Evolutionary conservation across 805 yeast species (phyloP), one percentile per base, ranked within the genome.

Genomic region (Blastobotrys chiropterorum): DNA sequence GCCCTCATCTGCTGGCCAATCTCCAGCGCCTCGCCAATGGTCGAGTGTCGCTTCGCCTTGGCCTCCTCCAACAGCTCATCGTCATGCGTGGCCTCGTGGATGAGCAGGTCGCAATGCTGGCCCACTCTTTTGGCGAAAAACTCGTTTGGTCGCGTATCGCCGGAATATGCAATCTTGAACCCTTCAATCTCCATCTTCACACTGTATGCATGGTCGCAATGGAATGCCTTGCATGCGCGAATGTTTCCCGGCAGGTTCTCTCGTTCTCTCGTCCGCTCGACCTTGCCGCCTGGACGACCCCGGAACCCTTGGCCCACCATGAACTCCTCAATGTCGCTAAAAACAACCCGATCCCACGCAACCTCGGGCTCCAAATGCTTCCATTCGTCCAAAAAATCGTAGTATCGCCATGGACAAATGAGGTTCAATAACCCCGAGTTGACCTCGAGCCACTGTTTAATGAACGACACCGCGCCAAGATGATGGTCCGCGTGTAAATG

Each of bases 401-500:
- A 72, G 57, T 81, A 85, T 57, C 82, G 86, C 82, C 85, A 82
- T 1, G 98, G 98, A 0, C 83, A 75, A 1, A 90, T 74, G 22
- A 92, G 63, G 56, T 76, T 80, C 8, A 92, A 68, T 17, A 66
- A 62, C 40, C 45, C 40, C 39, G 21, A 15, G 6, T 39, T 50
- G 15, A 50, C 55, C 11, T 56, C 55, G 4, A 55, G 48, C 95
- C 97, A 90, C 56, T 80, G 81, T 39, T 74, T 72, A 22, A 94
- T 72, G 2, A 94, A 66, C 3, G 88, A 77, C 6, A 85, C 70
- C 3, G 86, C 73, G 0, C 99, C 99, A 42, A 94, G 70, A 67
- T 92, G 97, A 66, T 94, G 99, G 65, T 94, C 99, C 0, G 98
- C 99, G 68, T 94, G 99, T 60, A 92, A 72, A 72, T 94, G 99